Percentiles rank a stretch among this genome's conserved stretches.
These are phyloP conservation scores for Manihot esculenta DNA, from an alignment of 441 rosid species.

Conservation along the genomic window DNA sequence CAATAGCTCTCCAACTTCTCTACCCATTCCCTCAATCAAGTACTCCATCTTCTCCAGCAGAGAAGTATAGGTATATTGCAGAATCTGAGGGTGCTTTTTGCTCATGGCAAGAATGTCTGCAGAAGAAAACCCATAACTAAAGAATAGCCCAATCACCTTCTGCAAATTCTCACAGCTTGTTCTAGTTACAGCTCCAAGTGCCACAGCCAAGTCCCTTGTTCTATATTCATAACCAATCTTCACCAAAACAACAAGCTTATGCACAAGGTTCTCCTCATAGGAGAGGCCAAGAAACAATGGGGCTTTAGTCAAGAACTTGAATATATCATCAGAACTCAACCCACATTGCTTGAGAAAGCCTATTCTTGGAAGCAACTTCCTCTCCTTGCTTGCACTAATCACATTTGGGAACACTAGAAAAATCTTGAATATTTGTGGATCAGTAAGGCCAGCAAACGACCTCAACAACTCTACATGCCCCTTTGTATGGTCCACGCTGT, in stretches of 20 bases:
- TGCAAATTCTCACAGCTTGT: constrained; percentile 76
- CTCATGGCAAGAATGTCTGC: constrained; percentile 63
- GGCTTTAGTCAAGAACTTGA: constrained; percentile 68
- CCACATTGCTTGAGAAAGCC: constrained; percentile 69
- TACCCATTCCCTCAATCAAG: constrained; percentile 67
- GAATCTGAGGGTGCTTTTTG: constrained; percentile 75
- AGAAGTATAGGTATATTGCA: constrained; percentile 57
- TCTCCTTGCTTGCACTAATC: constrained; percentile 64
- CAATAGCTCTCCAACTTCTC: constrained; percentile 60
- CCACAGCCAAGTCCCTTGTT: constrained; percentile 59
- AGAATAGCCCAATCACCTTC: constrained; percentile 62
- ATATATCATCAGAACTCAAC: constrained; percentile 55
- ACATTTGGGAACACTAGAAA: constrained; percentile 64
- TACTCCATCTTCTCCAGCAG: constrained; percentile 70
- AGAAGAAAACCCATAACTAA: constrained; percentile 55
- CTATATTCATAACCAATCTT: constrained; percentile 65
- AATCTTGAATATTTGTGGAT: constrained; percentile 60
- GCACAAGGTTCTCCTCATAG: constrained; percentile 45
- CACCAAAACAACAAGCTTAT: constrained; percentile 60
- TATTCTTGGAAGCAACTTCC: constrained; percentile 64
- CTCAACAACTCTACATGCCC: constrained; percentile 59
- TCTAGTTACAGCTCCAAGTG: constrained; percentile 73
- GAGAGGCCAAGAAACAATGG: constrained; percentile 73
- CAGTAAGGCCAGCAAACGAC: constrained; percentile 65
- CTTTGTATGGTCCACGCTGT: constrained; percentile 51